Percentiles rank a stretch among this genome's conserved stretches.
These are phyloP conservation scores for Yamadazyma epiphylla DNA, from an alignment of 1,139 yeast species.

Conservation along the genomic window DNA sequence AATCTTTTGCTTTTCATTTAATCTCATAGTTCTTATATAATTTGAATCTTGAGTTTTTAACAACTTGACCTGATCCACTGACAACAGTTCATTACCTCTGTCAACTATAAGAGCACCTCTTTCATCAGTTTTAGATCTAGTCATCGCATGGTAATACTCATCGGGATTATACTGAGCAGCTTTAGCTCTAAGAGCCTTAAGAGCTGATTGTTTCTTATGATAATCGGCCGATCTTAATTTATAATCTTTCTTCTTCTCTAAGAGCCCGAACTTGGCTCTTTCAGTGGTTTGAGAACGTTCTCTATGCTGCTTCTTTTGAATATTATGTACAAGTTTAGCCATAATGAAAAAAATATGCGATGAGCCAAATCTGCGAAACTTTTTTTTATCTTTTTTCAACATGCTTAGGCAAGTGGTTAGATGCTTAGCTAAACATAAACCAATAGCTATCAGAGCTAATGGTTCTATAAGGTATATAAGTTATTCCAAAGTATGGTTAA, in stretches of 20 bases:
- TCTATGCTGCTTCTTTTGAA: constrained; percentile 92
- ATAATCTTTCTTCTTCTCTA: constrained; percentile 95
- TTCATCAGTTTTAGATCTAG: constrained; percentile 59
- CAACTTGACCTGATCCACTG: constrained; percentile 73
- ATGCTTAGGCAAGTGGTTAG: too few species aligned
- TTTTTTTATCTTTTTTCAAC: too few species aligned
- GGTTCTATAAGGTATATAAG: too few species aligned
- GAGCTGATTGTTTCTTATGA: constrained; percentile 83
- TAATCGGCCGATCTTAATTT: constrained; percentile 82
- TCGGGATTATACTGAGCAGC: constrained; percentile 84
- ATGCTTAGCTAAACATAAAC: too few species aligned
- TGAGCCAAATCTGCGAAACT: constrained; percentile 1
- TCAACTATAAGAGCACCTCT: constrained; percentile 65
- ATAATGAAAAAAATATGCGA: constrained; percentile 27
- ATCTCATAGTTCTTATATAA: constrained; percentile 73
- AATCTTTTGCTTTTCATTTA: constrained; percentile 63
- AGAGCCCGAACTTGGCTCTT: constrained; percentile 71
- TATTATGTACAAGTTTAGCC: constrained; percentile 82
- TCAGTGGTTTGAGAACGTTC: constrained; percentile 85
- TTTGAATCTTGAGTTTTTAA: constrained; percentile 87
- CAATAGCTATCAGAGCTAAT: too few species aligned
- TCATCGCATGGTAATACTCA: constrained; percentile 95
- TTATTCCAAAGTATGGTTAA: too few species aligned
- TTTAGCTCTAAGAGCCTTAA: constrained; percentile 70
- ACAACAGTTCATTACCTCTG: constrained; percentile 59